These are phyloP conservation scores for Flaveria robusta DNA, from an alignment of 129 eudicot genomes.

Conservation along the genomic window DNA sequence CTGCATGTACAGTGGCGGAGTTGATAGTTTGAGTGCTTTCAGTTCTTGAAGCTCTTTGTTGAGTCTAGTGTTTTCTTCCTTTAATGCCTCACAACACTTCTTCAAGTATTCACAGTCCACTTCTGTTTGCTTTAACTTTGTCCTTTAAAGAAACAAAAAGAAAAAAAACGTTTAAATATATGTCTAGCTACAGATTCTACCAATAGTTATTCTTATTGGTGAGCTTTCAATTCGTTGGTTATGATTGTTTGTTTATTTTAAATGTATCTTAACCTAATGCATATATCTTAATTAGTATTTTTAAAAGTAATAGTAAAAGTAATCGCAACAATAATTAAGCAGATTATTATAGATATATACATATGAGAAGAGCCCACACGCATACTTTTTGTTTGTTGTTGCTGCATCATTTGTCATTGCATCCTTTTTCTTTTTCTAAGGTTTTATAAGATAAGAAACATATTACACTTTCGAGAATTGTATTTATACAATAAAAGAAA, in stretches of 20 bases:
- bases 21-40: conserved; percentile 52
- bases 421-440: neutral
- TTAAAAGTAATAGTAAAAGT: neutral
- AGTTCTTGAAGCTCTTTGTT: conserved; percentile 86
- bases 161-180: neutral
- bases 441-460: neutral
- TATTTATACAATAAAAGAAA: neutral
- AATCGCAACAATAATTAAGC: neutral
- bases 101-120: conserved; percentile 87
- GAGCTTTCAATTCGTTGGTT: too few species aligned
- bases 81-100: conserved; percentile 82
- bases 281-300: neutral
- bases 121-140: conserved; percentile 95
- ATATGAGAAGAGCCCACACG: conserved; percentile 23
- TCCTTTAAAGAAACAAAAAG: conserved; percentile 50
- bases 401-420: conserved; percentile 25
- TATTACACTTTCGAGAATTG: neutral
- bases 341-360: neutral
- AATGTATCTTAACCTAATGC: neutral
- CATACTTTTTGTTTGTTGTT: conserved; percentile 30
- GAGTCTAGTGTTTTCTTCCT: conserved; percentile 81
- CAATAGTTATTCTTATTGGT: too few species aligned
- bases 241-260: too few species aligned
- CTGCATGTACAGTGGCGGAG: conserved; percentile 73
- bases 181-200: neutral